Evolutionary conservation across 768 basidiomycete species (phyloP), one percentile per base, ranked within the genome.

Genomic region (Boletus coccyginus): DNA sequence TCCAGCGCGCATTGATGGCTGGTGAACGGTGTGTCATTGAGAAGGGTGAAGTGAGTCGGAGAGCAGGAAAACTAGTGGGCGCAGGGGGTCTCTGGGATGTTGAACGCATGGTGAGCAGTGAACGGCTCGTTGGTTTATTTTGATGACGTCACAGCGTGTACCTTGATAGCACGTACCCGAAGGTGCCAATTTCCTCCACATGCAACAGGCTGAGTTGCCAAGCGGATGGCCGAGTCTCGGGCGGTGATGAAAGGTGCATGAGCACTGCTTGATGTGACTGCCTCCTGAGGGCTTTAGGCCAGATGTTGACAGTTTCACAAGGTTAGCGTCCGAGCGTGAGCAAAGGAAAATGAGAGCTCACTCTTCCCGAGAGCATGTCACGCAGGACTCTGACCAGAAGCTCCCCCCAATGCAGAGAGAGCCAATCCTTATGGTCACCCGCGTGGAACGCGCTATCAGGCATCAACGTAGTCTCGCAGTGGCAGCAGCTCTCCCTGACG

Each of bases 1-100:
- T 98, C 39, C 94, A 97, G 65, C 88, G 86, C 63, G 80, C 87
- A 0, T 77, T 98, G 40, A 72, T 90, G 43, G 83, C 87, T 56
- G 84, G 83, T 3, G 85, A 85, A 48, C 21, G 94, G 92, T 0
- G 85, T 56, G 79, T 98, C 3, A 84, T 88, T 56, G 81, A 87
- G 57, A 92, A 92, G 87, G 76, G 83, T 51, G 84, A 86, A 62
- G 75, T 71, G 10, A 66, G 58, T 39, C 64, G 76, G 47, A 79
- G 72, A 52, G 78, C 81, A 51, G 92, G 92, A 0, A 70, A 63
- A 36, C 48, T 42, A 13, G 86, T 94, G 40, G 94, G 96, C 70
- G 79, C 83, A 1, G 94, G 94, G 7, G 76, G 80, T 14, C 76
- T 97, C 21, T 91, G 86, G 79, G 86, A 74, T 40, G 63, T 69